Evolutionary conservation across 768 basidiomycete species (phyloP).

Genomic region (Pisolithus tinctorius): DNA sequence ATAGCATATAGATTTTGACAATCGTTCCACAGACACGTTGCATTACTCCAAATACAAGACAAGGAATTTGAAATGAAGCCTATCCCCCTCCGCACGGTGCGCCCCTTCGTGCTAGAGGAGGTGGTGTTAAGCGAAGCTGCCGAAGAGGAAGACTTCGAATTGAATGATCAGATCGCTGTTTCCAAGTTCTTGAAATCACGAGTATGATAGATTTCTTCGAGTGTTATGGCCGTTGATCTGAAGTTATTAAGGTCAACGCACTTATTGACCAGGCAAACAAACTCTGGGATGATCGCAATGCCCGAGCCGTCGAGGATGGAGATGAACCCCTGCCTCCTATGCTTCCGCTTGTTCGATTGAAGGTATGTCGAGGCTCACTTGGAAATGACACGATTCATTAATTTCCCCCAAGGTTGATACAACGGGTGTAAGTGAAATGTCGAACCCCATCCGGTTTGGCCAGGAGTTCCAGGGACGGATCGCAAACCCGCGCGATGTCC

Average conservation of each 20-base stretch:
- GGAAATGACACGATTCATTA: neutral
- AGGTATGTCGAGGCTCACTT: constrained; percentile 36
- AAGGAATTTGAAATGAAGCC: constrained; percentile 84
- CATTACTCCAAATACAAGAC: constrained; percentile 79
- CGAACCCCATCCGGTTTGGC: constrained; percentile 94
- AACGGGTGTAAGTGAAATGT: constrained; percentile 83
- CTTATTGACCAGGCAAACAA: constrained; percentile 61
- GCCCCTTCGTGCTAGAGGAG: constrained; percentile 90
- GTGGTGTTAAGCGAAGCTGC: constrained; percentile 68
- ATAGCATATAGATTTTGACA: neutral
- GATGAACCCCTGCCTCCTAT: constrained; percentile 59
- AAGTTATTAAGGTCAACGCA: neutral
- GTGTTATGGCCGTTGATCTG: neutral
- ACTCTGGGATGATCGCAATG: constrained; percentile 73
- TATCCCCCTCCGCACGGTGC: constrained; percentile 82
- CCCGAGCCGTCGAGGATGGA: constrained; percentile 50
- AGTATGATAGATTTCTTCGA: constrained; percentile 32
- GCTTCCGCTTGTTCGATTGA: constrained; percentile 84
- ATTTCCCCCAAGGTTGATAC: constrained; percentile 64
- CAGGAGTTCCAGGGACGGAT: constrained; percentile 88
- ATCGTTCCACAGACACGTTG: constrained; percentile 66
- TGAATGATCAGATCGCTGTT: constrained; percentile 78
- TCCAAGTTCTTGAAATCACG: constrained; percentile 70
- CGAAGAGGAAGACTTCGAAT: constrained; percentile 68
- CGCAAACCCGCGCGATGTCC: constrained; percentile 91